These are phyloP conservation scores for Rhizopogon hawkerae DNA, from an alignment of 1,284 basidiomycete genomes.

Conservation along the genomic window DNA sequence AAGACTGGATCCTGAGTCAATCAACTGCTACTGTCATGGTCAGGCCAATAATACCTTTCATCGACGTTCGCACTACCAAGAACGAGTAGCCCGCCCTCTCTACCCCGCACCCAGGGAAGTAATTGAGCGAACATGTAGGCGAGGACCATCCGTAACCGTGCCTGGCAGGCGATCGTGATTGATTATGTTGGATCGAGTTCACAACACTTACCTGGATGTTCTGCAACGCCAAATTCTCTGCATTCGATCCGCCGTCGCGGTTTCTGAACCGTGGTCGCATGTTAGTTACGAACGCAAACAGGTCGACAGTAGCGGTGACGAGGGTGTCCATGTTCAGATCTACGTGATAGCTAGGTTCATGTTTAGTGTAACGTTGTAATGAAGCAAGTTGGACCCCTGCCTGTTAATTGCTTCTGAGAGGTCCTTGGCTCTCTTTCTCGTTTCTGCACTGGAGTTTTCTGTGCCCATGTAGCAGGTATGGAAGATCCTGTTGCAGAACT, in stretches of 20 bases:
- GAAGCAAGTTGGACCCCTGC: slow-evolving; percentile 31
- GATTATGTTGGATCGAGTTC: background rate
- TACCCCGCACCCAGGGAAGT: slow-evolving; percentile 86
- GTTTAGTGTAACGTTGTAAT: slow-evolving; percentile 5
- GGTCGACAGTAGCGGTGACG: slow-evolving; percentile 73
- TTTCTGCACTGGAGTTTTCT: slow-evolving; percentile 87
- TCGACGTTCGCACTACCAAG: slow-evolving; percentile 97
- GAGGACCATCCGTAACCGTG: slow-evolving; percentile 91
- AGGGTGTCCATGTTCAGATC: slow-evolving; percentile 96
- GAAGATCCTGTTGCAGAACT: slow-evolving; percentile 84
- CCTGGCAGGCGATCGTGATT: slow-evolving; percentile 36
- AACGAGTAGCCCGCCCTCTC: slow-evolving; percentile 81
- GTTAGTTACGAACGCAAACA: slow-evolving; percentile 84
- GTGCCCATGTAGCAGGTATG: slow-evolving; percentile 99
- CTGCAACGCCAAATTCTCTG: slow-evolving; percentile 94
- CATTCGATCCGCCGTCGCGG: slow-evolving; percentile 71
- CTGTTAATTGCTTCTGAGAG: slow-evolving; percentile 85
- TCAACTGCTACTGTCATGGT: background rate
- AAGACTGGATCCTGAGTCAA: slow-evolving; percentile 42
- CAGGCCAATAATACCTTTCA: slow-evolving; percentile 56
- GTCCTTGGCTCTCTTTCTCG: slow-evolving; percentile 77
- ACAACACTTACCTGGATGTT: slow-evolving; percentile 74
- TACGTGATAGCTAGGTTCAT: slow-evolving; percentile 68
- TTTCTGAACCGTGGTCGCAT: slow-evolving; percentile 77
- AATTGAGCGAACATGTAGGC: slow-evolving; percentile 97